A percentile compares a stretch with the other conserved stretches of the same genome.
phyloP scores from a whole-genome alignment of 2,329 filamentous ascomycete species.

The Penicillium sp. region DNA sequence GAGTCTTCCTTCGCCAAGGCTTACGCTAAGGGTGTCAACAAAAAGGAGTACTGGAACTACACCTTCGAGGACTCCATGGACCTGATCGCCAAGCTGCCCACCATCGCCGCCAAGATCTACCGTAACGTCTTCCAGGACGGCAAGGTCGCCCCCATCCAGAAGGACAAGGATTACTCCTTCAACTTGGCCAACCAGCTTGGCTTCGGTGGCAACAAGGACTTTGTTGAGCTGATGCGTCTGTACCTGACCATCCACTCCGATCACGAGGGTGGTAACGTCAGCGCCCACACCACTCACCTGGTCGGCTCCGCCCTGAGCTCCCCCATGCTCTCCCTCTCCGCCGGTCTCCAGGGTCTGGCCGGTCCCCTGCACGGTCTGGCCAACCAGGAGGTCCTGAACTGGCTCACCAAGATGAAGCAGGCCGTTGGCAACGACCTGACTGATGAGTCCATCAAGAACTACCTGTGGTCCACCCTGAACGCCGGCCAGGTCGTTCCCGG shows the following conservation, averaged over 20 bases:
- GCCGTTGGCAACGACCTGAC: slow-evolving; percentile 88
- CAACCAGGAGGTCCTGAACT: slow-evolving; percentile 99
- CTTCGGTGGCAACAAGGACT: slow-evolving; percentile 92
- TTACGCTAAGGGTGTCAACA: slow-evolving; percentile 98
- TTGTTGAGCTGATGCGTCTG: slow-evolving; percentile 95
- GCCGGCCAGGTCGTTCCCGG: slow-evolving; percentile 93
- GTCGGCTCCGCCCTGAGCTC: slow-evolving; percentile 96
- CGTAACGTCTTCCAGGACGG: slow-evolving; percentile 99
- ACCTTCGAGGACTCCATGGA: slow-evolving; percentile 99
- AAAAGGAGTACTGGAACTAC: slow-evolving; percentile 99
- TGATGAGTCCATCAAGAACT: slow-evolving; percentile 95
- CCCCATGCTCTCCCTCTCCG: slow-evolving; percentile 92
- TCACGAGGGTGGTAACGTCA: slow-evolving; percentile 99
- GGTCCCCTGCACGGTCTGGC: slow-evolving; percentile 98
- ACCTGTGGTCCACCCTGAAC: slow-evolving; percentile 98
- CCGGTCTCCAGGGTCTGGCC: slow-evolving; percentile 96
- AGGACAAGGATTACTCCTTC: slow-evolving; percentile 99
- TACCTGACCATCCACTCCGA: slow-evolving; percentile 99
- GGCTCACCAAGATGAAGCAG: slow-evolving; percentile 99
- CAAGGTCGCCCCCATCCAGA: slow-evolving; percentile 93
- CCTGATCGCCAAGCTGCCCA: slow-evolving; percentile 98
- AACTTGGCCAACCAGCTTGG: slow-evolving; percentile 99
- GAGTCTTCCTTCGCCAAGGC: slow-evolving; percentile 97
- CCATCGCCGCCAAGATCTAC: slow-evolving; percentile 98
- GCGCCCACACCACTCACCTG: slow-evolving; percentile 96